Base-by-base conservation (phyloP, 164 flowering plant genomes). In the Taxillus chinensis region DNA sequence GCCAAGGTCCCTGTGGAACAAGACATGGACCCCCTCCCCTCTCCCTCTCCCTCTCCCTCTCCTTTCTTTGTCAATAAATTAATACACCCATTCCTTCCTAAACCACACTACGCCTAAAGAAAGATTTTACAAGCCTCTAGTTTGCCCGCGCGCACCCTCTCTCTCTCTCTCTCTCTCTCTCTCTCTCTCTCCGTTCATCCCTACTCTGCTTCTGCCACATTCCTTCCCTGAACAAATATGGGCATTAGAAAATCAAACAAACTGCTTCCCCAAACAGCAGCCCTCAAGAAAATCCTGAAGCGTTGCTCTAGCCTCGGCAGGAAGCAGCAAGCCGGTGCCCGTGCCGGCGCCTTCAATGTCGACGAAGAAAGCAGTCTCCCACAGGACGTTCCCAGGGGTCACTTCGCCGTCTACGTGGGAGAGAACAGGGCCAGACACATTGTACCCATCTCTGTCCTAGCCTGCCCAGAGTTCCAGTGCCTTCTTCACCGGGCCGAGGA, bases 371-470 rank as follows among this genome's bases (percentile, higher is more conserved):
- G 73, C 60, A 77, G 74, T n/a, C 79, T 78, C 39, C 84, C 82
- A 2, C 50, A 71, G 5, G 86, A 83, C 64, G 85, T 83, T 5
- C 87, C 87, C 3, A 83, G 81, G 61, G 85, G 87, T 4, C 87
- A 83, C 57, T 83, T 83, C 52, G 75, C 80, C 0, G 87, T 83
- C 5, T 83, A 83, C 7, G 87, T 83, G 2, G 84, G 89, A 0
- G 72, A 77, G 45, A 80, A 84, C 69, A 68, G 86, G 59, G 74
- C 69, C 39, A 74, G 89, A 46, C 75, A 77, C 77, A 75, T 84
- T 40, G 81, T 80, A 13, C 84, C 86, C 0, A 82, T 84, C 57
- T 80, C 89, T 4, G 74, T 82, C 68, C 53, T 84, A 57, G 55
- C 74, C 27, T 80, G 73, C 45, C 86, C 86, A 2, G 75, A 84